These are phyloP conservation scores for Xylariaceae sp. DNA, from an alignment of 2,329 filamentous ascomycete species.

Conservation along the genomic window DNA sequence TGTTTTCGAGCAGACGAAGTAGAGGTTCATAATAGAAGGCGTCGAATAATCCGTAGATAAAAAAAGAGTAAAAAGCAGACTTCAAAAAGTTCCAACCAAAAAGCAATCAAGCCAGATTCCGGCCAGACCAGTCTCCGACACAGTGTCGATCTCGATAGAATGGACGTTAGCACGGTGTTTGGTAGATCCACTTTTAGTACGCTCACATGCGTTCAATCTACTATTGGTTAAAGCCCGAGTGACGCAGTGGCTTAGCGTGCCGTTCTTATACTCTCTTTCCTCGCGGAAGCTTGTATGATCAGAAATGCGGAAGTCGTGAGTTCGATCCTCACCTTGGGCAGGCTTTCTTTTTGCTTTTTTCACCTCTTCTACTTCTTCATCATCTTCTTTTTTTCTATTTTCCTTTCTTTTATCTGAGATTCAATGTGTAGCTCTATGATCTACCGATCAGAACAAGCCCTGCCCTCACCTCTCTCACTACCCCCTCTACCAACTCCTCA, in stretches of 20 bases:
- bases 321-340: slow-evolving; percentile 19
- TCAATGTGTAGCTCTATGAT: no score
- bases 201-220: neutral
- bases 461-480: slow-evolving; percentile 36
- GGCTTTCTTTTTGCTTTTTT: neutral
- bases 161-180: no score
- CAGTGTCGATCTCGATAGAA: no score
- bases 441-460: slow-evolving; percentile 26
- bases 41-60: neutral
- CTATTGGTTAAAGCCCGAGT: slow-evolving; percentile 2
- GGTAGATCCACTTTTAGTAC: neutral
- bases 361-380: neutral
- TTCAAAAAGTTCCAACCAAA: no score
- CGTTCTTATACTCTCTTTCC: slow-evolving; percentile 16
- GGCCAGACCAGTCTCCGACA: no score
- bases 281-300: slow-evolving; percentile 9
- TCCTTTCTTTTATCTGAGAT: no score
- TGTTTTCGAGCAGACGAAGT: neutral
- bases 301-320: slow-evolving; percentile 19
- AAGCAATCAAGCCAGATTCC: no score
- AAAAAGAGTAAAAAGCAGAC: no score
- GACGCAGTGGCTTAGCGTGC: slow-evolving; percentile 18
- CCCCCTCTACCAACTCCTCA: slow-evolving; percentile 32
- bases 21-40: neutral
- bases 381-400: neutral